Evolutionary conservation across 345 rosid species (phyloP), one percentile per base, ranked within the genome.

Genomic region (Brassica carinata): DNA sequence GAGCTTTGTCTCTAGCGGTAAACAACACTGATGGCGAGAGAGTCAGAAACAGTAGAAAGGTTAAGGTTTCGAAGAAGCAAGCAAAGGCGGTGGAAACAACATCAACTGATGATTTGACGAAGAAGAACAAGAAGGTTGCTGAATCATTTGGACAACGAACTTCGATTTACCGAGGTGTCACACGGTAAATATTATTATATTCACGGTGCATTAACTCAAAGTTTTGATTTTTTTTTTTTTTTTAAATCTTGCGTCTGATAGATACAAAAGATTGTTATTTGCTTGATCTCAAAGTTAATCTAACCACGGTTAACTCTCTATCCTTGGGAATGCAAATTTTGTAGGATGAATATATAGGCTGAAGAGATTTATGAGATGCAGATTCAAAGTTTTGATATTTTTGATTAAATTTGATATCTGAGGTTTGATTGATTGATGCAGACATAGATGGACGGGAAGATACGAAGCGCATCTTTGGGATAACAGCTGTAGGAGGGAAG

Each of bases 401-500:
- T 38, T 38, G 59, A 6, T 8, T 66, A 57, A 3, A 17, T 43
- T 19, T 19, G 23, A 19, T 19, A 19, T 19, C 23, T 19, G 23
- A 19, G 23, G 23, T 19, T 19, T 19, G 23, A 19, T 55, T 55
- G 61, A 55, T 55, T 55, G 61, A 55, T 72, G 79, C 86, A 95
- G 99, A 76, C 98, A 92, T 73, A 81, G 98, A 82, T 91, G 98
- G 98, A 94, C 98, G 67, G 98, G 98, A 8, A 89, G 98, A 90
- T 92, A 90, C 75, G 98, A 94, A 84, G 98, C 98, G 40, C 97
- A 92, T 85, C 97, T 95, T 2, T 95, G 99, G 99, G 99, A 95
- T 78, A 95, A 93, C 87, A 95, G 97, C 94, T 93, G 96, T 85
- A 91, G 93, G 80, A 88, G 99, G 75, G 99, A 95, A 80, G 97